These are phyloP conservation scores for Lasiosphaeris hirsuta DNA, from an alignment of 495 filamentous ascomycete genomes.

Conservation along the genomic window DNA sequence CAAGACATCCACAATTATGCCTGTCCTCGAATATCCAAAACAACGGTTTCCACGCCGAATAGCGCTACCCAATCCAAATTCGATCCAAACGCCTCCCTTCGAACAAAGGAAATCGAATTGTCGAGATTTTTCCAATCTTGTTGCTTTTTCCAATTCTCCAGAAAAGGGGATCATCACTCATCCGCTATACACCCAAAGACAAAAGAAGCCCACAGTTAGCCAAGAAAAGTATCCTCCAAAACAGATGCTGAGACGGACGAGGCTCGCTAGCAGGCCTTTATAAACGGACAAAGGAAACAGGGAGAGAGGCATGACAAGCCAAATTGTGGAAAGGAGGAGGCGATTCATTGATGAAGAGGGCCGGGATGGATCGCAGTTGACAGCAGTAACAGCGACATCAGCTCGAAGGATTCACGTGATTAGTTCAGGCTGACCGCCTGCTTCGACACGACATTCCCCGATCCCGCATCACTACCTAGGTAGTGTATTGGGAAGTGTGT, in stretches of 20 bases:
- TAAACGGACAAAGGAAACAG: no score
- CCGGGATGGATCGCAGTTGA: no score
- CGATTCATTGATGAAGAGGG: no score
- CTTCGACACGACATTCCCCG: background rate
- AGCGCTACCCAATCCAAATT: background rate
- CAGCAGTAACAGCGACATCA: no score
- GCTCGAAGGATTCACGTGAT: no score
- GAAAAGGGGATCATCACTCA: background rate
- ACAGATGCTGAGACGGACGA: background rate
- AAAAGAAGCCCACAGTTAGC: background rate
- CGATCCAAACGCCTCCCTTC: background rate
- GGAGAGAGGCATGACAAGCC: no score
- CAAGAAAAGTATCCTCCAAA: background rate
- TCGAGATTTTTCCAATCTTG: background rate
- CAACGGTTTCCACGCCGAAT: background rate
- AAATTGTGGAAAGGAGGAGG: no score
- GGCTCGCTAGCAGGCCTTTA: no score
- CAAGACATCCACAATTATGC: conserved; percentile 10
- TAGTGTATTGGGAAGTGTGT: conserved; percentile 31
- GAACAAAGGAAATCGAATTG: background rate
- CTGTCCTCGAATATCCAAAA: background rate
- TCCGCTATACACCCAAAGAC: background rate
- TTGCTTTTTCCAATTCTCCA: background rate
- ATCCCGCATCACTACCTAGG: conserved; percentile 26
- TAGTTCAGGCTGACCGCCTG: no score